Evolutionary conservation across 148 eudicot species (phyloP), one percentile per base, ranked within the genome.

Genomic region (Gaultheria prostrata): DNA sequence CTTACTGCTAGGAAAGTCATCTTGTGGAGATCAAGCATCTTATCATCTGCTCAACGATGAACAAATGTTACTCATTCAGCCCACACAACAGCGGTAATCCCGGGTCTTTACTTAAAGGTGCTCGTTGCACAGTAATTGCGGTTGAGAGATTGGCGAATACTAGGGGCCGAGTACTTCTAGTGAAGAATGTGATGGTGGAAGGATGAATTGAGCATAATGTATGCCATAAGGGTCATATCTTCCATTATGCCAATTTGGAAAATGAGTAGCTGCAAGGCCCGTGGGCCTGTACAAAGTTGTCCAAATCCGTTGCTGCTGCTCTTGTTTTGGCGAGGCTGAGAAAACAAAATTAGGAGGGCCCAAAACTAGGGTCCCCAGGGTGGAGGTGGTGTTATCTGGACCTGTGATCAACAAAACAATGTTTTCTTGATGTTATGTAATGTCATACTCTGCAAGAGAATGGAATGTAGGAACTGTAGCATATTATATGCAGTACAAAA

Each of bases 71-170:
- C 30, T 56, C 50, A 21, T 20, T 39, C 49, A 35, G 3, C 48
- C 26, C 53, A 20, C 12, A 21, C 20, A 24, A 49, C 54, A 46
- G 30, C 48, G 32, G 3, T 76, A 72, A 54, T 48, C 53, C 54
- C 18, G 7, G 2, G 20, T 14, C 56, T 10, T 11, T 65, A 26
- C 63, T 79, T 77, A 84, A 35, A 39, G 83, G 39, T 73, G 83
- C 80, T 90, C 85, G 69, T 83, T 89, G 83, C 90, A 90, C 26
- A 90, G 90, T 76, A 90, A 81, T 56, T 90, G 93, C 54, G 83
- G 89, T 56, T 82, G 85, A 28, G 87, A 65, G 43, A 84, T 35
- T 8, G 85, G 87, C 24, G 77, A 65, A 78, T 79, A 88, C 83
- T 85, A 89, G 76, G 90, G 82, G 67, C 87, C 86, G 51, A 84